Evolutionary conservation across 768 basidiomycete species (phyloP).

Genomic region (Lactarius quietus): DNA sequence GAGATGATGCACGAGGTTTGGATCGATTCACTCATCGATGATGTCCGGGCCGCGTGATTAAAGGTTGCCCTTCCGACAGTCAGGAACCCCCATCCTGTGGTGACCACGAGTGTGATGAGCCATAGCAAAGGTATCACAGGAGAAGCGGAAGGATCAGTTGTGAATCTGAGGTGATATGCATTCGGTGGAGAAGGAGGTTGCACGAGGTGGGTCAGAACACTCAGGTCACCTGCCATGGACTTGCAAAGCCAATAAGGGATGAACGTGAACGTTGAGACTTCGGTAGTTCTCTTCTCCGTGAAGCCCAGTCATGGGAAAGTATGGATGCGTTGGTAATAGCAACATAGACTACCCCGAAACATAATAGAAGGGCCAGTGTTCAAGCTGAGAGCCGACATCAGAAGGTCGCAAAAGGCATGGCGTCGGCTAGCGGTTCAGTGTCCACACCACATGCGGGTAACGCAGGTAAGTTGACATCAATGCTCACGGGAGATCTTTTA

Average conservation of each 20-base stretch:
- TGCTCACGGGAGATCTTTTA: too few species aligned
- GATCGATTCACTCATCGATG: background rate
- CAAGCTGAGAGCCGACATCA: background rate
- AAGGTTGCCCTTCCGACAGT: background rate
- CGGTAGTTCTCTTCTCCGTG: background rate
- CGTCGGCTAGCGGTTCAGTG: too few species aligned
- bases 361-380: background rate
- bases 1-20: background rate
- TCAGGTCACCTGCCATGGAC: background rate
- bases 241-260: slow-evolving; percentile 1
- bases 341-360: background rate
- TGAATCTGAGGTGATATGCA: background rate
- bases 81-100: background rate
- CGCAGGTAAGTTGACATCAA: too few species aligned
- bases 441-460: too few species aligned
- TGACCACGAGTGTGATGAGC: background rate
- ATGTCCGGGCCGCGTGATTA: background rate
- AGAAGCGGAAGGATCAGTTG: background rate
- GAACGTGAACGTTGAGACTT: slow-evolving; percentile 1
- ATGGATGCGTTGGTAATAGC: background rate
- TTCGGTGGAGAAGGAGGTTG: background rate
- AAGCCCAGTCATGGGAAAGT: background rate
- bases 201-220: background rate
- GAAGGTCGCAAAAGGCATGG: too few species aligned
- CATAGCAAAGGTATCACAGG: background rate